phyloP scores from a whole-genome alignment of 2,329 filamentous ascomycete genomes.

The Fusarium fujikuroi region DNA sequence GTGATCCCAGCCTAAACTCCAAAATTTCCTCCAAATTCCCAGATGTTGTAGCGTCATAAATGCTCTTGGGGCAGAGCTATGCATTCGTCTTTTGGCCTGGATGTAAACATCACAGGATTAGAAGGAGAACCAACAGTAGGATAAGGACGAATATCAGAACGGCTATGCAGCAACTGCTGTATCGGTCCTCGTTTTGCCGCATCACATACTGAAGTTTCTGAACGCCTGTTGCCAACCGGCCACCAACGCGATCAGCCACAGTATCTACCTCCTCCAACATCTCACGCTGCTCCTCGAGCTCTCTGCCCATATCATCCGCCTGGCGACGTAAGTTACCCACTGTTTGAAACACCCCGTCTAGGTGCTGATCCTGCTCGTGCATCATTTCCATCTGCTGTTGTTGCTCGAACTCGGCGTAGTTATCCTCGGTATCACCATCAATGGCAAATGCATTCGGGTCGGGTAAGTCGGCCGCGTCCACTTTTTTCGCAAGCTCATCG shows the following conservation, averaged over 20 bases:
- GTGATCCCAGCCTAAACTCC: constrained; percentile 39
- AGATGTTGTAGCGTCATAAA: constrained; percentile 22
- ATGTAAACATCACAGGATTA: constrained; percentile 61
- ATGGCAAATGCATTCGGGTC: constrained; percentile 69
- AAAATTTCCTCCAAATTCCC: constrained; percentile 32
- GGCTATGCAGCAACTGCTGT: constrained; percentile 90
- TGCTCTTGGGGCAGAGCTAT: constrained; percentile 8
- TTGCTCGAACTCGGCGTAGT: constrained; percentile 87
- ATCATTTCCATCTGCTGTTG: constrained; percentile 92
- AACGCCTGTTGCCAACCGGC: constrained; percentile 85
- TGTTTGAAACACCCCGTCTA: constrained; percentile 92
- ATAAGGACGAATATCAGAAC: constrained; percentile 90
- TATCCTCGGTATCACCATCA: constrained; percentile 57
- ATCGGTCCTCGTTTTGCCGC: constrained; percentile 86
- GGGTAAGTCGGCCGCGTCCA: constrained; percentile 60
- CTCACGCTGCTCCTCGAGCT: constrained; percentile 93
- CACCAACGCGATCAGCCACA: constrained; percentile 86
- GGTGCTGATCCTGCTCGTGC: constrained; percentile 91
- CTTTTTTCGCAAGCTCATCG: constrained; percentile 76
- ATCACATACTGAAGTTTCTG: constrained; percentile 88
- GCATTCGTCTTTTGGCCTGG: not conserved
- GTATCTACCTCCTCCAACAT: constrained; percentile 88
- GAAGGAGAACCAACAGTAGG: constrained; percentile 81
- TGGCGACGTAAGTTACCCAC: constrained; percentile 91
- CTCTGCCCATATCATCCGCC: constrained; percentile 94